Evolutionary conservation across 2,329 filamentous ascomycete genomes (phyloP).

Genomic region (Escovopsis weberi): DNA sequence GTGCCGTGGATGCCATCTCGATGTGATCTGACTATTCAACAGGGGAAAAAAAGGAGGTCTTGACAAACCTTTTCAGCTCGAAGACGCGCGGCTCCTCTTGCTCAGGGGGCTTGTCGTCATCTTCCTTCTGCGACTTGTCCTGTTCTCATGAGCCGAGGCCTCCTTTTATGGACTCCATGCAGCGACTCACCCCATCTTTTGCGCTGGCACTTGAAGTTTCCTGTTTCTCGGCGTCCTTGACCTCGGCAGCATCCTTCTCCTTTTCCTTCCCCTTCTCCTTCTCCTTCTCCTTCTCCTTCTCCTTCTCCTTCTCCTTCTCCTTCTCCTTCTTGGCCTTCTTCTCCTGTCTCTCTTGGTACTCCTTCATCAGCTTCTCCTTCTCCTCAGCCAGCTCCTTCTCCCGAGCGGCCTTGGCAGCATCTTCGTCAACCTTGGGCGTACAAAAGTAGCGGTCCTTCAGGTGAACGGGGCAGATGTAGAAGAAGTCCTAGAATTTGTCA

Average conservation of each 20-base stretch:
- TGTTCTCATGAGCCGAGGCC: not conserved
- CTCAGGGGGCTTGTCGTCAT: slow-evolving; percentile 9
- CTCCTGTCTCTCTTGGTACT: slow-evolving; percentile 60
- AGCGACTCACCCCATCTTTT: slow-evolving; percentile 18
- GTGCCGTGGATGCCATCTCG: not conserved
- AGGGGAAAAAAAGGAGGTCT: not conserved
- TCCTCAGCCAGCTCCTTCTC: slow-evolving; percentile 52
- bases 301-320: slow-evolving; percentile 49
- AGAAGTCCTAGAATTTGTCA: slow-evolving; percentile 48
- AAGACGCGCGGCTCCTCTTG: slow-evolving; percentile 70
- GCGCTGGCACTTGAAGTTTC: not conserved
- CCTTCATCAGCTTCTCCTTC: slow-evolving; percentile 52
- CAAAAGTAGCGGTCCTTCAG: slow-evolving; percentile 75
- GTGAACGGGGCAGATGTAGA: slow-evolving; percentile 77
- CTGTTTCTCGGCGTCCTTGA: slow-evolving; percentile 19
- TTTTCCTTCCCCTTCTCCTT: slow-evolving; percentile 30
- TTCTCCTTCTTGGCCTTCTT: slow-evolving; percentile 55
- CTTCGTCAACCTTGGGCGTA: slow-evolving; percentile 56
- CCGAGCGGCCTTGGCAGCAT: slow-evolving; percentile 43
- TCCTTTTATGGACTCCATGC: slow-evolving; percentile 14
- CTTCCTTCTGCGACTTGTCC: slow-evolving; percentile 9
- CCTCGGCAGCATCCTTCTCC: slow-evolving; percentile 23
- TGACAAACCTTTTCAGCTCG: slow-evolving; percentile 57
- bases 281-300: slow-evolving; percentile 31
- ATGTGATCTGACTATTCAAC: not conserved